phyloP scores from a whole-genome alignment of 257 asterid genomes.

The Solanum rostratum region DNA sequence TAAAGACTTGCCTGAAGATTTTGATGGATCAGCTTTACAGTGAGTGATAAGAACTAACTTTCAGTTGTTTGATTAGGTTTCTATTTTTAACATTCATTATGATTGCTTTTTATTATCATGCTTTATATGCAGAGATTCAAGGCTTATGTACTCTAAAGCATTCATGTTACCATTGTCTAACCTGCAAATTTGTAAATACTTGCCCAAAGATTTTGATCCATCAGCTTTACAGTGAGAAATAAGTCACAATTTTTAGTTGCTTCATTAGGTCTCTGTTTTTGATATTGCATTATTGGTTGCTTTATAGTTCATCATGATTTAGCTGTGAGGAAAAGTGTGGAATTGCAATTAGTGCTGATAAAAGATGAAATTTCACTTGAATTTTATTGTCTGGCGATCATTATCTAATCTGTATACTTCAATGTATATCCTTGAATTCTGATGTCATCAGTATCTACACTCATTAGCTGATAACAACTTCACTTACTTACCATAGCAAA shows the following conservation, averaged over 20 bases:
- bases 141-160: background rate
- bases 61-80: background rate
- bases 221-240: slow-evolving; percentile 19
- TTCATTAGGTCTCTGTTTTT: background rate
- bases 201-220: slow-evolving; percentile 28
- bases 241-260: background rate
- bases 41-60: background rate
- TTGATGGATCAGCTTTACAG: slow-evolving; percentile 21
- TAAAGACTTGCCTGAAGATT: slow-evolving; percentile 21
- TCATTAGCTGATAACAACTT: background rate
- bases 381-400: background rate
- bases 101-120: background rate
- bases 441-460: background rate
- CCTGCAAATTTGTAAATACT: slow-evolving; percentile 18
- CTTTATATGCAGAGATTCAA: background rate
- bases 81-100: background rate
- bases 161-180: slow-evolving; percentile 27
- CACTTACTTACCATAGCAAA: background rate
- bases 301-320: background rate
- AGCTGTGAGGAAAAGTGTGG: background rate
- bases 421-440: background rate
- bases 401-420: background rate
- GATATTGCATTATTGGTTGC: background rate
- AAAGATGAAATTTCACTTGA: background rate
- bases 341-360: background rate